Evolutionary conservation across 306 rosid species (phyloP).

Genomic region (Rosa lucieae): DNA sequence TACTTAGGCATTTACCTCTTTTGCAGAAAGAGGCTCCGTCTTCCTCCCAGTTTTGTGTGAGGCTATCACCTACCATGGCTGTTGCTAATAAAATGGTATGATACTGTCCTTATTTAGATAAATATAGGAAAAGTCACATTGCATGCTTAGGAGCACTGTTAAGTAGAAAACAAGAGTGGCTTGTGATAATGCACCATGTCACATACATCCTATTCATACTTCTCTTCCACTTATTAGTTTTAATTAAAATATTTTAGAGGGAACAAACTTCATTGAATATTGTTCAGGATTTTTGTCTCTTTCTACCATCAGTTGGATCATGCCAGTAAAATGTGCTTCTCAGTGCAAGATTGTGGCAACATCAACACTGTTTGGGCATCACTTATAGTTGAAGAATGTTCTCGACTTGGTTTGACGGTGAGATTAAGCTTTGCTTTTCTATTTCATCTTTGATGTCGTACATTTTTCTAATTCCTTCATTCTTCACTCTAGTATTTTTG

Average conservation of each 20-base stretch:
- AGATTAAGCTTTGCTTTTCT: conserved; percentile 36
- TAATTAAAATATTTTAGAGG: conserved; percentile 26
- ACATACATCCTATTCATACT: conserved; percentile 1
- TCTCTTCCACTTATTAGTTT: conserved; percentile 18
- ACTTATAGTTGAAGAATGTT: conserved; percentile 87
- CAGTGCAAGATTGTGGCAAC: conserved; percentile 62
- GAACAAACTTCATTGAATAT: conserved; percentile 34
- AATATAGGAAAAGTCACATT: conserved; percentile 12
- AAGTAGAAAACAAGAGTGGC: conserved; percentile 10
- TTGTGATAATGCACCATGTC: conserved; percentile 10
- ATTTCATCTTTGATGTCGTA: conserved; percentile 16
- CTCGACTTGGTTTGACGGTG: conserved; percentile 93
- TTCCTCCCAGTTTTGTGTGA: conserved; percentile 76
- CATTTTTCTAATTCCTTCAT: conserved; percentile 38
- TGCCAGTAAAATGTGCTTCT: conserved; percentile 35
- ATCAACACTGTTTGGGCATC: conserved; percentile 92
- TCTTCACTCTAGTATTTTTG: conserved; percentile 78
- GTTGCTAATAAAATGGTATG: conserved; percentile 78
- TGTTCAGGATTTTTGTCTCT: conserved; percentile 37
- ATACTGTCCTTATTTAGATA: conserved; percentile 9
- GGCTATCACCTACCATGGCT: conserved; percentile 62
- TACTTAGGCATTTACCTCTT: conserved; percentile 21
- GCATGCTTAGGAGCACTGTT: conserved; percentile 14
- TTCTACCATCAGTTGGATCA: conserved; percentile 71
- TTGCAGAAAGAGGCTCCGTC: conserved; percentile 63